phyloP scores from a whole-genome alignment of 169 alveolate genomes.

The Cryptosporidium muris region DNA sequence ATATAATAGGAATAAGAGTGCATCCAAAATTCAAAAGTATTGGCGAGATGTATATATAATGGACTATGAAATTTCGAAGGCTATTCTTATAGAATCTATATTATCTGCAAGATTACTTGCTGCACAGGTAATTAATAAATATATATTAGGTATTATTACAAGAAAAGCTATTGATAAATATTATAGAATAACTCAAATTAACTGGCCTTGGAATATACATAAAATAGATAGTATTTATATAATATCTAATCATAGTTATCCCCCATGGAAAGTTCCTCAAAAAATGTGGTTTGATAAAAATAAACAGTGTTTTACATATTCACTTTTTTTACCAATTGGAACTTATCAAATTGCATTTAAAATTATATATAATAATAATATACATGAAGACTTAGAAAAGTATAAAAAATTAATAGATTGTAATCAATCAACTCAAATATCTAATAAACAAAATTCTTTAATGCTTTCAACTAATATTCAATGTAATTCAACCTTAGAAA shows the following conservation, averaged over 20 bases:
- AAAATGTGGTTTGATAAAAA: conserved; percentile 41
- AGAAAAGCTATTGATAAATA: conserved; percentile 25
- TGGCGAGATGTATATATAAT: conserved; percentile 23
- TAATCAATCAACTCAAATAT: too few relatives aligned
- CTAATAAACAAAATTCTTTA: too few relatives aligned
- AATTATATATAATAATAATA: conserved; percentile 2
- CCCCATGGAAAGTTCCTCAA: conserved; percentile 42
- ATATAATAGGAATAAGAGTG: conserved; percentile 30
- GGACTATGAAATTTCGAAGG: conserved; percentile 1
- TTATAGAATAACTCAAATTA: conserved; percentile 27
- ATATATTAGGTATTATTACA: conserved; percentile 7
- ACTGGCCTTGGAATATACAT: conserved; percentile 49
- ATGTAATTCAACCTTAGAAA: conserved; percentile 54
- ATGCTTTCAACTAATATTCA: not conserved
- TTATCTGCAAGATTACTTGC: conserved; percentile 64
- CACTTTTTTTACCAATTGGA: conserved; percentile 33
- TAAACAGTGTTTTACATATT: conserved; percentile 12
- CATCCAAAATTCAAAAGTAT: conserved; percentile 22
- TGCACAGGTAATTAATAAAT: conserved; percentile 19
- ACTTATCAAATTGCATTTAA: conserved; percentile 39
- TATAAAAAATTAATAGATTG: too few relatives aligned
- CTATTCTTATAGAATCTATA: conserved; percentile 15
- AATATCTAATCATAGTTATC: not conserved
- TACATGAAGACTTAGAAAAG: not conserved
- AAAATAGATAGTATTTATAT: conserved; percentile 12